A percentile compares a stretch with the other conserved stretches of the same genome.
Evolutionary conservation across 345 rosid species (phyloP).

Genomic region (Populus alba): DNA sequence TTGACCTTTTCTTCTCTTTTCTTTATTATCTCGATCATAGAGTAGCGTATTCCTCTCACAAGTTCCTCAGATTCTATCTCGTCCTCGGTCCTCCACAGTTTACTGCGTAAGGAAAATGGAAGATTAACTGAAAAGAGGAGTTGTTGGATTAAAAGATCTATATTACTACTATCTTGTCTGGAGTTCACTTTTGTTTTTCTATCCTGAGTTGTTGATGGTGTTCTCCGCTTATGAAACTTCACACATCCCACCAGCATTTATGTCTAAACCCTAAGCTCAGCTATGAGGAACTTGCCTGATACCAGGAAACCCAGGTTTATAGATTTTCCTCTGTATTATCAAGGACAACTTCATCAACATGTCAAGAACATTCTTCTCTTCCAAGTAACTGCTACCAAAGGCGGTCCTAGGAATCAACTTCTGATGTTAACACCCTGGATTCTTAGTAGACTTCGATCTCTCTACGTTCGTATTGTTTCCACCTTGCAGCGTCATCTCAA

Average conservation of each 20-base stretch:
- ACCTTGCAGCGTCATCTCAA: constrained; percentile 42
- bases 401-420: constrained; percentile 47
- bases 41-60: not conserved
- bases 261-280: not conserved
- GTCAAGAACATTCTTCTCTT: constrained; percentile 38
- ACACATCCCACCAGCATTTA: too few species aligned
- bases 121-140: not conserved
- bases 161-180: too few species aligned
- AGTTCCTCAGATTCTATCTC: constrained; percentile 19
- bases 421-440: constrained; percentile 42
- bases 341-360: constrained; percentile 17
- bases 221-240: too few species aligned
- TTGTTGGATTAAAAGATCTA: not conserved
- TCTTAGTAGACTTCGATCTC: constrained; percentile 43
- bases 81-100: constrained; percentile 18
- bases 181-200: not conserved
- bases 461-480: constrained; percentile 30
- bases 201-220: too few species aligned
- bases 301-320: not conserved
- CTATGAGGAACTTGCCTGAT: not conserved
- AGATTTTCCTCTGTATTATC: constrained; percentile 13
- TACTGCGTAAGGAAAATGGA: constrained; percentile 11
- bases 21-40: constrained; percentile 13
- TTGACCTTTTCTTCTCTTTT: constrained; percentile 21
- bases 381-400: constrained; percentile 46